phyloP scores from a whole-genome alignment of 306 rosid species.

The Cucumis hystrix region DNA sequence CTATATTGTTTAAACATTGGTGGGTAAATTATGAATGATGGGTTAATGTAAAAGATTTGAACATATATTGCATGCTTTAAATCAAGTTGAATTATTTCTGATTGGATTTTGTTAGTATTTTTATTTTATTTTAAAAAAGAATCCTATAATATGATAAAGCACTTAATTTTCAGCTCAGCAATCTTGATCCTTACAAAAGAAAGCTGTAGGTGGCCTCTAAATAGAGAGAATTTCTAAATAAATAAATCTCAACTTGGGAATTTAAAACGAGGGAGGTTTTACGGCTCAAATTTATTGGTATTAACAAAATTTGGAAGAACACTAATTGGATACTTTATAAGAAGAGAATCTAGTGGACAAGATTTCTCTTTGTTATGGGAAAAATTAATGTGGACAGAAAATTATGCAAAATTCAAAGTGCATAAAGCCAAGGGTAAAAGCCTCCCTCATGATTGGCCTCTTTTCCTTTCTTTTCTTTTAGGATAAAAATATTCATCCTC shows the following conservation, averaged over 20 bases:
- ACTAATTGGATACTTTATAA: not conserved
- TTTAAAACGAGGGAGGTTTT: not conserved
- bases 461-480: not conserved
- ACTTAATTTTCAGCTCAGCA: not conserved
- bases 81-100: no score
- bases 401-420: not conserved
- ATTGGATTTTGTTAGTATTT: not conserved
- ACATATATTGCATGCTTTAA: no score
- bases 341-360: not conserved
- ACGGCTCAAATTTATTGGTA: not conserved
- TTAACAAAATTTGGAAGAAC: not conserved
- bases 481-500: no score
- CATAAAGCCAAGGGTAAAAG: not conserved
- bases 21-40: no score
- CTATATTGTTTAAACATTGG: no score
- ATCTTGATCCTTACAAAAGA: not conserved
- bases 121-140: not conserved
- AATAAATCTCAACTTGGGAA: not conserved
- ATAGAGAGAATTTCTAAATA: no score
- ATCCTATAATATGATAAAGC: not conserved
- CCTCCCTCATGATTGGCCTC: not conserved
- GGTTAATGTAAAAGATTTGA: no score
- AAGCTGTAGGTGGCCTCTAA: not conserved
- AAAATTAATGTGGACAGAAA: not conserved
- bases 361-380: not conserved